Evolutionary conservation across 2,329 filamentous ascomycete genomes (phyloP).

Genomic region (Cytospora piceae): DNA sequence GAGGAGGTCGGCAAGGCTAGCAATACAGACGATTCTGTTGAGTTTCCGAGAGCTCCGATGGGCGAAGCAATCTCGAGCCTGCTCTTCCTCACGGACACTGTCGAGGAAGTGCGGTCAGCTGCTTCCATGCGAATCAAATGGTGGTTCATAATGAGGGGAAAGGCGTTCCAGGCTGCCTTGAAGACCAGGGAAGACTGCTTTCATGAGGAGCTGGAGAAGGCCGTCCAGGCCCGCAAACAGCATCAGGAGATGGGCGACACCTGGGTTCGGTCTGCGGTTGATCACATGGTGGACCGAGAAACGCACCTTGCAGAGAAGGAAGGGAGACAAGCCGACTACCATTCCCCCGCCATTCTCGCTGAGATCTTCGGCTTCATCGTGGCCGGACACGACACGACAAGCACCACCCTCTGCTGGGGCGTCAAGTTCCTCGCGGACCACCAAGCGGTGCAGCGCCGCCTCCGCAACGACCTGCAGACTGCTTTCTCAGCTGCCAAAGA

Average conservation of each 20-base stretch:
- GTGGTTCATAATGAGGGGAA: conserved; percentile 5
- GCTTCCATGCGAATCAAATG: not conserved
- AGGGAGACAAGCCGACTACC: conserved; percentile 13
- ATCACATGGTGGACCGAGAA: conserved; percentile 26
- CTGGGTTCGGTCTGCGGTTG: conserved; percentile 12
- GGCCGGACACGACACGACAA: conserved; percentile 50
- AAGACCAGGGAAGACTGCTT: conserved; percentile 8
- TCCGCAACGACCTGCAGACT: conserved; percentile 45
- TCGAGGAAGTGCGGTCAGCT: conserved; percentile 11
- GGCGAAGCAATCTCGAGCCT: conserved; percentile 12
- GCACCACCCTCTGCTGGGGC: conserved; percentile 48
- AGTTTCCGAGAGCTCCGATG: conserved; percentile 3
- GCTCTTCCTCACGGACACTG: not conserved
- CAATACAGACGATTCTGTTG: not conserved
- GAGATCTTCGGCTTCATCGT: conserved; percentile 47
- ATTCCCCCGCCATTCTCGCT: conserved; percentile 32
- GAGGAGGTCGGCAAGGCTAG: not conserved
- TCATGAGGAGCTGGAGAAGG: conserved; percentile 15
- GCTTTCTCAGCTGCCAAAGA: conserved; percentile 43
- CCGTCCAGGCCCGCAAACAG: conserved; percentile 5
- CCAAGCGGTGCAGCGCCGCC: conserved; percentile 43
- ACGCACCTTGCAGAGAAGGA: conserved; percentile 16
- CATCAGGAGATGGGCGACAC: conserved; percentile 24
- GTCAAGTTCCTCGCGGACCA: conserved; percentile 46
- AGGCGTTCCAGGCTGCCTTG: not conserved